phyloP scores from a whole-genome alignment of 2,329 filamentous ascomycete genomes.

The Cladophialophora yegresii region DNA sequence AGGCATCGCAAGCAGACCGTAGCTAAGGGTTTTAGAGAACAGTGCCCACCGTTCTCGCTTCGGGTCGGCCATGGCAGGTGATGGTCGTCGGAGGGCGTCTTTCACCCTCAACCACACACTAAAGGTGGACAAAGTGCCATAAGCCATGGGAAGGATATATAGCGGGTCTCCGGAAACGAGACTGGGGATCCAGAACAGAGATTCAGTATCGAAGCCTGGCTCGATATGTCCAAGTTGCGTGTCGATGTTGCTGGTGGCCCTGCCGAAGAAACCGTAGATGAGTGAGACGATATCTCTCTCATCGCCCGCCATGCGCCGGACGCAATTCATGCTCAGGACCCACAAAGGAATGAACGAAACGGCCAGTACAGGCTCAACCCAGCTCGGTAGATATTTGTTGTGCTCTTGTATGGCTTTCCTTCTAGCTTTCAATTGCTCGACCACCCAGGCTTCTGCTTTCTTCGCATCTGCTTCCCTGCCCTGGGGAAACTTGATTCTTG shows the following conservation, averaged over 20 bases:
- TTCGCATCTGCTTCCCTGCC: conserved; percentile 17
- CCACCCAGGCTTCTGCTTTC: conserved; percentile 26
- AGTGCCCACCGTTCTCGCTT: not conserved
- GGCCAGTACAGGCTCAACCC: conserved; percentile 11
- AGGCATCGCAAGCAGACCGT: conserved; percentile 13
- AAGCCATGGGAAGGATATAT: conserved; percentile 25
- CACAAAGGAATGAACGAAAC: conserved; percentile 30
- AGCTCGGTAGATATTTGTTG: conserved; percentile 8
- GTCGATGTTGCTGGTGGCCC: conserved; percentile 7
- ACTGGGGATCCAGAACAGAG: conserved; percentile 63
- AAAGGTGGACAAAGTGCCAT: conserved; percentile 19
- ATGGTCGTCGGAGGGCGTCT: conserved; percentile 8
- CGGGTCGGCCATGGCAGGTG: not conserved
- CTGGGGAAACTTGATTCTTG: conserved; percentile 18
- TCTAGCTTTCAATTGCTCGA: conserved; percentile 21
- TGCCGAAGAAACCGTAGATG: not conserved
- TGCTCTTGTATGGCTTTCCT: conserved; percentile 35
- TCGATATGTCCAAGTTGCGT: conserved; percentile 44
- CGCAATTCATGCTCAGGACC: conserved; percentile 27
- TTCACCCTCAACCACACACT: conserved; percentile 22
- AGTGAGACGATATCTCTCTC: not conserved
- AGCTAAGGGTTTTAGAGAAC: conserved; percentile 9
- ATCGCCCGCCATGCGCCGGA: conserved; percentile 29
- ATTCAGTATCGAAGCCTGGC: conserved; percentile 56
- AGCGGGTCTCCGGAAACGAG: conserved; percentile 41